Evolutionary conservation across 2,329 filamentous ascomycete genomes (phyloP).

Genomic region (Amauroascus niger): DNA sequence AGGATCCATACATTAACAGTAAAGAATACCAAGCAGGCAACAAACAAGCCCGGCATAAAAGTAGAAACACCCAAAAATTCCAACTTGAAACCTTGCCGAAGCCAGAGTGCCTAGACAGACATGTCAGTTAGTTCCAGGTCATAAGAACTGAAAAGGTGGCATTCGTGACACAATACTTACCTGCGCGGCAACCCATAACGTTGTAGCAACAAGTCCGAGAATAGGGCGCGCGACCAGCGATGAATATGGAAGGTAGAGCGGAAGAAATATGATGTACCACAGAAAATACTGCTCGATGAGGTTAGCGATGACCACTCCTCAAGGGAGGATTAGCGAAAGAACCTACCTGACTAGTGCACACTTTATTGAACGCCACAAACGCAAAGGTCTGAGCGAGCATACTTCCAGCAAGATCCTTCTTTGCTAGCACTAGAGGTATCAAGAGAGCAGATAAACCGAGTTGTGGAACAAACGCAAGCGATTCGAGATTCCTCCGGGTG

Average conservation of each 20-base stretch:
- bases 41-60: constrained; percentile 77
- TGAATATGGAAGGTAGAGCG: constrained; percentile 77
- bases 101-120: constrained; percentile 50
- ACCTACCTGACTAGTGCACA: constrained; percentile 89
- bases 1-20: constrained; percentile 78
- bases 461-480: constrained; percentile 81
- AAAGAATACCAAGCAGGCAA: constrained; percentile 69
- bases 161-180: constrained; percentile 26
- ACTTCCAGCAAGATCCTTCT: constrained; percentile 67
- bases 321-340: constrained; percentile 5
- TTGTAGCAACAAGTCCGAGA: constrained; percentile 55
- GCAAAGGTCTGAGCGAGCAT: constrained; percentile 95
- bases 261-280: constrained; percentile 92
- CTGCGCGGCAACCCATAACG: constrained; percentile 68
- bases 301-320: not conserved
- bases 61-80: constrained; percentile 74
- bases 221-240: constrained; percentile 53
- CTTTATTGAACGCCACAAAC: constrained; percentile 97
- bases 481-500: constrained; percentile 48
- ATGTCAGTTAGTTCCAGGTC: not conserved
- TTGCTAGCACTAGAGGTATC: constrained; percentile 66
- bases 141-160: too few species aligned
- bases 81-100: constrained; percentile 63
- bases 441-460: constrained; percentile 66
- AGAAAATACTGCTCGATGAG: constrained; percentile 69